Percentiles rank a stretch among this genome's conserved stretches.
phyloP scores from a whole-genome alignment of 2,329 filamentous ascomycete genomes.

The Ploettnerulaceae sp. region DNA sequence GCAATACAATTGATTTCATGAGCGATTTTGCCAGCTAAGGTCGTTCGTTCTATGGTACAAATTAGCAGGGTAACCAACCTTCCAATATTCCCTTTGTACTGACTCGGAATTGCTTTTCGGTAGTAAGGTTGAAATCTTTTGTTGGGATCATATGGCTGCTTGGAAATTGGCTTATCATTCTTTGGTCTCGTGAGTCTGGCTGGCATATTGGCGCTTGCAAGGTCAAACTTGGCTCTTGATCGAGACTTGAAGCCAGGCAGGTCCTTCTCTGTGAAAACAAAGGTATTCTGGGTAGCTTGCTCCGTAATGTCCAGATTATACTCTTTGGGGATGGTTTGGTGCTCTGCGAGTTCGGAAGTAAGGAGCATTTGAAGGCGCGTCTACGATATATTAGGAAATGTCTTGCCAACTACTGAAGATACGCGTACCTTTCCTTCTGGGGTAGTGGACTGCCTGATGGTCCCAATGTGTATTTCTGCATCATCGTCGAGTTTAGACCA shows the following conservation, averaged over 20 bases:
- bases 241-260: conserved; percentile 68
- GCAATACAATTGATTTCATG: conserved; percentile 75
- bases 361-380: conserved; percentile 62
- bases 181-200: conserved; percentile 43
- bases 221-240: conserved; percentile 51
- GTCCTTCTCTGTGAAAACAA: conserved; percentile 90
- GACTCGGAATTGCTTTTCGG: conserved; percentile 70
- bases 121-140: conserved; percentile 59
- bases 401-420: background rate
- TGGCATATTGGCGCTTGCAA: conserved; percentile 54
- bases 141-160: conserved; percentile 40
- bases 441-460: conserved; percentile 52
- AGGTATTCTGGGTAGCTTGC: conserved; percentile 72
- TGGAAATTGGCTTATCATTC: conserved; percentile 43
- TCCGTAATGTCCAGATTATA: conserved; percentile 74
- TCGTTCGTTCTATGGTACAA: conserved; percentile 64
- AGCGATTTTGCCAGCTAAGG: conserved; percentile 64
- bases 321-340: conserved; percentile 76
- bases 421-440: conserved; percentile 43
- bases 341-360: conserved; percentile 56
- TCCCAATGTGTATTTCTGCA: conserved; percentile 76
- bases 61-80: conserved; percentile 23
- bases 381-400: conserved; percentile 27
- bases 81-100: conserved; percentile 32
- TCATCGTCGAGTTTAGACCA: conserved; percentile 75